These are phyloP conservation scores for Vigna mungo DNA, from an alignment of 306 rosid species.

Conservation along the genomic window DNA sequence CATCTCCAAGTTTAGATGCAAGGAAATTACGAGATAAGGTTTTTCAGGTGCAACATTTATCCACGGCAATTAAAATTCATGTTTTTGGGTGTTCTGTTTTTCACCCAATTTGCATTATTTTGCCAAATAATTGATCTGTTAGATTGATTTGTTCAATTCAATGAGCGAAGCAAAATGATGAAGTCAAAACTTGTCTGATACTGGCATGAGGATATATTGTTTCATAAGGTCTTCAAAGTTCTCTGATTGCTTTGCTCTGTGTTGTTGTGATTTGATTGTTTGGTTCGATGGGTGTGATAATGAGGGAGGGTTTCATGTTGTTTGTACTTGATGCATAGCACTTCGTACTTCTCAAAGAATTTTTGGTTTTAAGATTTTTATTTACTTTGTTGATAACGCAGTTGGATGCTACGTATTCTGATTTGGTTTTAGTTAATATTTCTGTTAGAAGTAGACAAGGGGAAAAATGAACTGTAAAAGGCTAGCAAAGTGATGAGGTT, in stretches of 20 bases:
- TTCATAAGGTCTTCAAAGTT: slow-evolving; percentile 56
- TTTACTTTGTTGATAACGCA: not conserved
- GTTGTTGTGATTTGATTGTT: not conserved
- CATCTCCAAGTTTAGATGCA: slow-evolving; percentile 51
- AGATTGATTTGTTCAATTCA: not conserved
- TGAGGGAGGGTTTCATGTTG: not conserved
- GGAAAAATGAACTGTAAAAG: not conserved
- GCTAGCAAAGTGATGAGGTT: slow-evolving; percentile 53
- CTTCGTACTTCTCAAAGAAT: not conserved
- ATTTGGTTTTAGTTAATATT: not conserved
- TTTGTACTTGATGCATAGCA: not conserved
- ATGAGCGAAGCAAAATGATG: slow-evolving; percentile 55
- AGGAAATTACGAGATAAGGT: slow-evolving; percentile 59
- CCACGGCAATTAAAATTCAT: slow-evolving; percentile 36
- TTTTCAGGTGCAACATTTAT: slow-evolving; percentile 54
- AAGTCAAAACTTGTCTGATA: slow-evolving; percentile 47
- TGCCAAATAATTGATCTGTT: slow-evolving; percentile 32
- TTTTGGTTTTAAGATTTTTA: not conserved
- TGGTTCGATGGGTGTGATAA: not conserved
- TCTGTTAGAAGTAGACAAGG: not conserved
- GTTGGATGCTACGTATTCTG: not conserved
- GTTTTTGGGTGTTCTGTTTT: slow-evolving; percentile 13
- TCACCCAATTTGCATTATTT: slow-evolving; percentile 1
- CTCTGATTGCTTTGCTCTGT: slow-evolving; percentile 55
- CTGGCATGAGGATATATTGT: slow-evolving; percentile 40